phyloP scores from a whole-genome alignment of 106 monocot genomes.

The Chionographis japonica region DNA sequence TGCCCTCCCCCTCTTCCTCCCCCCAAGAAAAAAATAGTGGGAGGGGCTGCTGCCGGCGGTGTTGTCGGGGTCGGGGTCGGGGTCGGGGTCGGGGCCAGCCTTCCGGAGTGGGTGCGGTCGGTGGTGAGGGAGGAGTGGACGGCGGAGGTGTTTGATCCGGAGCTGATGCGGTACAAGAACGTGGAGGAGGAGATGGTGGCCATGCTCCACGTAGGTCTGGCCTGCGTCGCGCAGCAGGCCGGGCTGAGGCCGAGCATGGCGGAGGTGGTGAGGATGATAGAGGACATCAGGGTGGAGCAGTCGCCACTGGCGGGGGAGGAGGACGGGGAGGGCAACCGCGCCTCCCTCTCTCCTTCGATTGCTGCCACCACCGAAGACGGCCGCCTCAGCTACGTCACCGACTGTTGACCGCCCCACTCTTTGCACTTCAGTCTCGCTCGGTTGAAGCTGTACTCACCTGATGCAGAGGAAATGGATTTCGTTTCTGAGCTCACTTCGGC shows the following conservation, averaged over 20 bases:
- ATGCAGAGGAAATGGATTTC: no score
- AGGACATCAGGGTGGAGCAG: constrained; percentile 37
- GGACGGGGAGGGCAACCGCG: constrained; percentile 1
- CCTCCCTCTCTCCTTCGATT: constrained; percentile 9
- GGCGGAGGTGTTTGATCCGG: constrained; percentile 49
- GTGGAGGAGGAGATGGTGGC: constrained; percentile 62
- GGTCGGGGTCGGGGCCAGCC: neutral
- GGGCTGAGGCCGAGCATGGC: constrained; percentile 43
- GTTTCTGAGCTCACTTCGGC: no score
- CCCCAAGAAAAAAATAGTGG: no score
- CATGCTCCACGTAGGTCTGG: constrained; percentile 51
- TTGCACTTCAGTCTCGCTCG: no score
- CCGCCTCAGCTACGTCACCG: constrained; percentile 13
- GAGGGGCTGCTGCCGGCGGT: neutral
- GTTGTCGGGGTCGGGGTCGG: neutral
- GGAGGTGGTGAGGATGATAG: constrained; percentile 52
- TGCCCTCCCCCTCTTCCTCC: neutral
- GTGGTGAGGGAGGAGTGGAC: constrained; percentile 61
- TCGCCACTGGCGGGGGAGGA: constrained; percentile 27
- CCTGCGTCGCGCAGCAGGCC: constrained; percentile 30
- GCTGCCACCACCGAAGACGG: constrained; percentile 28
- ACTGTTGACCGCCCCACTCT: no score
- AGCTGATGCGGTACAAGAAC: constrained; percentile 49
- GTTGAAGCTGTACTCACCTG: no score
- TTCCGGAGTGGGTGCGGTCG: constrained; percentile 45